These are phyloP conservation scores for Trypanosoma boissoni DNA, from an alignment of 208 protist genomes.

Conservation along the genomic window DNA sequence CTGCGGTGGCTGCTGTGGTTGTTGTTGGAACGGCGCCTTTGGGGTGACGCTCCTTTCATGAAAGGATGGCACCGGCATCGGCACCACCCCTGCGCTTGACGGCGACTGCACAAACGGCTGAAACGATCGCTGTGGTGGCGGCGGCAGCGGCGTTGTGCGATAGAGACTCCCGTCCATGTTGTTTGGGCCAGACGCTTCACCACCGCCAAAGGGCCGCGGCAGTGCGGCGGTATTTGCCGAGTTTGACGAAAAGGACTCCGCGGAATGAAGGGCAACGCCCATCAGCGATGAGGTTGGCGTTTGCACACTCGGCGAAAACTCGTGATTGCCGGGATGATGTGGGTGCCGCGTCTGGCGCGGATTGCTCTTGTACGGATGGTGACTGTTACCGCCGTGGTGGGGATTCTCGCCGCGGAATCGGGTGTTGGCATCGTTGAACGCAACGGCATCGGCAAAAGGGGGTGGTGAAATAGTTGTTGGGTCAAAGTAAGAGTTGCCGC, in stretches of 20 bases:
- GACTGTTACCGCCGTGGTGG: background rate
- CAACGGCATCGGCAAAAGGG: background rate
- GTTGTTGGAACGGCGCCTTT: background rate
- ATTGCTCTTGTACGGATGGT: no score
- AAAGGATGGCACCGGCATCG: conserved; percentile 2
- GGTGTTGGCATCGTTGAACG: no score
- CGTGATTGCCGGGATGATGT: no score
- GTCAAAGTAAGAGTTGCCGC: background rate
- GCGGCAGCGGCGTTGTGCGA: background rate
- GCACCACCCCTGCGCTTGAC: background rate
- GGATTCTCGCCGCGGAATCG: conserved; percentile 16
- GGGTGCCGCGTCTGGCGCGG: no score
- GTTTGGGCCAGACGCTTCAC: no score
- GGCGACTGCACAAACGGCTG: conserved; percentile 3
- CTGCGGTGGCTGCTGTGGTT: background rate
- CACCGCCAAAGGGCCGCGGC: no score
- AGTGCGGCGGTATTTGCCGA: no score
- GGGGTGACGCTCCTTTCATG: no score
- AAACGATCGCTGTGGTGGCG: background rate
- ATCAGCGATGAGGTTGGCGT: no score
- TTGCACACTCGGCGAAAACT: no score
- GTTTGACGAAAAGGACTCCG: no score
- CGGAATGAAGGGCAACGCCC: no score
- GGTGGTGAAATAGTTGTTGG: background rate
- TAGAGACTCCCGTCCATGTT: background rate